Evolutionary conservation across 768 basidiomycete genomes (phyloP).

Genomic region (Mycena galopus): DNA sequence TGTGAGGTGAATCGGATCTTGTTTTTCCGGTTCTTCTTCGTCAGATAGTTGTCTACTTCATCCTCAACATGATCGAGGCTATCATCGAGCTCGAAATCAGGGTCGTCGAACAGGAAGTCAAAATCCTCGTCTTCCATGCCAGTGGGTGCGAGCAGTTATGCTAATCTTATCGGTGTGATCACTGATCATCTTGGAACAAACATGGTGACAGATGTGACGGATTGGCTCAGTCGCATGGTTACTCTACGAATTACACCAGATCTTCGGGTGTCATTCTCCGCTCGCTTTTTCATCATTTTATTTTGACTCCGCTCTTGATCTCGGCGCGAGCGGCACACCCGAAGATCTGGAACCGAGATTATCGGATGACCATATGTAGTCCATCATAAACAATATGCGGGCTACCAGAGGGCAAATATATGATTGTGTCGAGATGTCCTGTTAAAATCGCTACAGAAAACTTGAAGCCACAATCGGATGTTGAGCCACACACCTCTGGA

Average conservation of each 20-base stretch:
- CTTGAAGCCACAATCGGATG: not conserved
- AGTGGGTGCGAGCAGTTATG: no score
- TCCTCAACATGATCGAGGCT: not conserved
- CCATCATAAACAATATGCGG: no score
- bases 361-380: no score
- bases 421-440: not conserved
- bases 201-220: not conserved
- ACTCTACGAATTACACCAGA: constrained; percentile 4
- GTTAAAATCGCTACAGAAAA: not conserved
- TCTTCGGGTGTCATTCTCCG: not conserved
- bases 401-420: no score
- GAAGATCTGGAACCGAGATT: no score
- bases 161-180: not conserved
- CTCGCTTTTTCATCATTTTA: no score
- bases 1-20: not conserved
- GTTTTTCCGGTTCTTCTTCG: no score
- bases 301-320: no score
- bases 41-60: no score
- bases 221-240: not conserved
- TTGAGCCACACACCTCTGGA: not conserved
- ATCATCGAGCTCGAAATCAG: not conserved
- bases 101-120: not conserved
- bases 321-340: no score
- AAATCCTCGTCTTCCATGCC: no score
- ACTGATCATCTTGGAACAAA: not conserved